These are phyloP conservation scores for Pterocarpus macrocarpus DNA, from an alignment of 306 rosid species.

Conservation along the genomic window DNA sequence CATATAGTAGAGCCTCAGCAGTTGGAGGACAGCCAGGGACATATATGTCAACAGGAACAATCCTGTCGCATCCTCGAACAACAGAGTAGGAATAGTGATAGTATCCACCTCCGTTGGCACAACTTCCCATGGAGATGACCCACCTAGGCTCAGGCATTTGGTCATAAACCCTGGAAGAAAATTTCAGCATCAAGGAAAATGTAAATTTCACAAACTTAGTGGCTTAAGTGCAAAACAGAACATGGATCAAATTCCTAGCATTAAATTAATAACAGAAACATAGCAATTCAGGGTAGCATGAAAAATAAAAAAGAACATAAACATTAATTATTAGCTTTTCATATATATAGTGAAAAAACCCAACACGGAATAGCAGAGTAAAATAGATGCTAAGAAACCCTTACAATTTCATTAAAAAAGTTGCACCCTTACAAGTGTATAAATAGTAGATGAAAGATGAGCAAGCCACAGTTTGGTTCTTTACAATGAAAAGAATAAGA, in stretches of 20 bases:
- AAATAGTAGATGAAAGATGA: background rate
- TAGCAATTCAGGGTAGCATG: background rate
- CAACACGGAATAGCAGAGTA: background rate
- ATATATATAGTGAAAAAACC: background rate
- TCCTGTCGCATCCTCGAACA: conserved; percentile 95
- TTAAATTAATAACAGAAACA: background rate
- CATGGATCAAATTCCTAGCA: background rate
- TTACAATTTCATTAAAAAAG: background rate
- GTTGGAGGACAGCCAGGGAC: conserved; percentile 99
- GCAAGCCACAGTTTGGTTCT: background rate
- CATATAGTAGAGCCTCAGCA: conserved; percentile 93
- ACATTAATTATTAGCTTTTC: too few relatives aligned
- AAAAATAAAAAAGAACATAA: too few relatives aligned
- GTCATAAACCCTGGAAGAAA: conserved; percentile 87
- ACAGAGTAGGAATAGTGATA: conserved; percentile 97
- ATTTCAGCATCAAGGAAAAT: conserved; percentile 22
- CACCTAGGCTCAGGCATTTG: conserved; percentile 99
- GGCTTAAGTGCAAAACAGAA: too few relatives aligned
- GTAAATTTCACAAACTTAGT: background rate
- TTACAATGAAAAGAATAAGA: background rate
- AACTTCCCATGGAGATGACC: conserved; percentile 99
- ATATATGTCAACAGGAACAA: conserved; percentile 94
- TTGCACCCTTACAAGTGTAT: background rate
- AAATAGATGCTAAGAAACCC: background rate
- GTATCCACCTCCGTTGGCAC: conserved; percentile 99